A percentile compares a stretch with the other conserved stretches of the same genome.
Conservation (phyloP, 768 basidiomycete genomes). For the Suillus fuscotomentosus region DNA sequence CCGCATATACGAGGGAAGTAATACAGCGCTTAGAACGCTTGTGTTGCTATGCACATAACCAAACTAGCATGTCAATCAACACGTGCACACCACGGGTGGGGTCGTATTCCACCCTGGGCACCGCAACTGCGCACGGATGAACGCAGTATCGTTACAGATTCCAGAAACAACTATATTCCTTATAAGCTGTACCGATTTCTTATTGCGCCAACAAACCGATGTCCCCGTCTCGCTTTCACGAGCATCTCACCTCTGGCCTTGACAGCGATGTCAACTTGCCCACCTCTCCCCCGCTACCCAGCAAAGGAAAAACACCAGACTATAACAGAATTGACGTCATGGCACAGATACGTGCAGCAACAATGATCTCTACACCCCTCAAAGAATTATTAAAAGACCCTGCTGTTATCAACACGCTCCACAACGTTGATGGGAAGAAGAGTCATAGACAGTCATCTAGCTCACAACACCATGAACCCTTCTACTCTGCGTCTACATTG, state of each 20-base stretch:
- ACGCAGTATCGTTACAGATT: background rate
- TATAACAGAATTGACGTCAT: slow-evolving; percentile 32
- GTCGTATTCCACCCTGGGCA: slow-evolving; percentile 1
- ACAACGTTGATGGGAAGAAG: slow-evolving; percentile 27
- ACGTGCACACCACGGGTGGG: slow-evolving; percentile 21
- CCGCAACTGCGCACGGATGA: slow-evolving; percentile 9
- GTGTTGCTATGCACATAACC: background rate
- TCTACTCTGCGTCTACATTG: slow-evolving; percentile 31
- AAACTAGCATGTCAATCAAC: slow-evolving; percentile 11
- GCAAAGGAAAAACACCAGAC: slow-evolving; percentile 3
- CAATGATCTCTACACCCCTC: slow-evolving; percentile 44
- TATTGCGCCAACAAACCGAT: slow-evolving; percentile 15
- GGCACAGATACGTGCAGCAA: slow-evolving; percentile 42
- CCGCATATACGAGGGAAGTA: background rate
- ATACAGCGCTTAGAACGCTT: background rate
- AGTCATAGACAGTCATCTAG: slow-evolving; percentile 32
- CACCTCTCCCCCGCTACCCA: slow-evolving; percentile 9
- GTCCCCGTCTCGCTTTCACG: slow-evolving; percentile 29
- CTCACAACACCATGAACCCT: slow-evolving; percentile 39
- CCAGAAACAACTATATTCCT: slow-evolving; percentile 1
- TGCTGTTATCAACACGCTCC: slow-evolving; percentile 33
- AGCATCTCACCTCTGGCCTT: slow-evolving; percentile 24
- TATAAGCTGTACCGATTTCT: slow-evolving; percentile 10
- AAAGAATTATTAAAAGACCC: slow-evolving; percentile 45
- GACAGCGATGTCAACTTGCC: slow-evolving; percentile 12